Evolutionary conservation across 495 filamentous ascomycete species (phyloP).

Genomic region (Aspergillus haitiensis): DNA sequence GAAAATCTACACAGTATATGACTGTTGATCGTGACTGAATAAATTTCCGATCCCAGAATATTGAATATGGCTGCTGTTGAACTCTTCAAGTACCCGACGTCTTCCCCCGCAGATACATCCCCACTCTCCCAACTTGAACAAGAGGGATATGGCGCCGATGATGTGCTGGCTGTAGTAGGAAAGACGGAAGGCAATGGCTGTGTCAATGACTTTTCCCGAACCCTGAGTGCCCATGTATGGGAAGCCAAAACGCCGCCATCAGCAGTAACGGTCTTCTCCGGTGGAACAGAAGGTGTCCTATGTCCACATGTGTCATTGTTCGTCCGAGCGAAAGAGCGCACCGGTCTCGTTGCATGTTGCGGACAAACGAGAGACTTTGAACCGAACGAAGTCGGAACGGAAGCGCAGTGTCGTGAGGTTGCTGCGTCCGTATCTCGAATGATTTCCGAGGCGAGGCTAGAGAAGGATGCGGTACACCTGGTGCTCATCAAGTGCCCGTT

Average conservation of each 20-base stretch:
- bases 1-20: too few relatives aligned
- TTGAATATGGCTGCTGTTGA: background rate
- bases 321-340: background rate
- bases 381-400: constrained; percentile 7
- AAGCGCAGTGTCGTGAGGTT: background rate
- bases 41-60: too few relatives aligned
- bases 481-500: constrained; percentile 8
- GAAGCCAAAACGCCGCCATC: background rate
- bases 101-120: constrained; percentile 6
- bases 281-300: constrained; percentile 11
- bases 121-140: background rate
- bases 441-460: background rate
- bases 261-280: constrained; percentile 8
- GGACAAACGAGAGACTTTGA: constrained; percentile 5
- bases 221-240: constrained; percentile 5
- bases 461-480: background rate
- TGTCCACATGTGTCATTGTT: constrained; percentile 10
- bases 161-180: constrained; percentile 5
- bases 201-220: constrained; percentile 10
- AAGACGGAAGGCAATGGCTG: constrained; percentile 15
- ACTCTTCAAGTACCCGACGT: constrained; percentile 4
- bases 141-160: background rate
- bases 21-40: too few relatives aligned
- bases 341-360: constrained; percentile 5
- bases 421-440: background rate